phyloP scores from a whole-genome alignment of 371 early-diverging fungal species.

The Mortierella sp. region DNA sequence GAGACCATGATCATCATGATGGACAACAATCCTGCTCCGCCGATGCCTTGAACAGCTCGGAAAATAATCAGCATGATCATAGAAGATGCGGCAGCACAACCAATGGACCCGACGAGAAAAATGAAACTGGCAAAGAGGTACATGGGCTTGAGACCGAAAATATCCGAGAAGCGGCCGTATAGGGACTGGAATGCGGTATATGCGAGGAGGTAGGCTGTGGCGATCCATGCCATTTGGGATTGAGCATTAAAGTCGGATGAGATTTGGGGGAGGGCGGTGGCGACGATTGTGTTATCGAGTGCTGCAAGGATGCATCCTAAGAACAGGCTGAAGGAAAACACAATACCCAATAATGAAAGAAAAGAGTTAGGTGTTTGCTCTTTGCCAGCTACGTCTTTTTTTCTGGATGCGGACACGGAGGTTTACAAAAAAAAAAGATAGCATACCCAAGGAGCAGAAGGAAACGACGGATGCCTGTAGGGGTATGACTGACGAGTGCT shows the following conservation, averaged over 20 bases:
- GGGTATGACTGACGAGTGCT: neutral
- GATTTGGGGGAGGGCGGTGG: slow-evolving; percentile 57
- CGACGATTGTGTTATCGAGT: slow-evolving; percentile 64
- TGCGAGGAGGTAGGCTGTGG: slow-evolving; percentile 53
- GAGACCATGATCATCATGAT: slow-evolving; percentile 65
- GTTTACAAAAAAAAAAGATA: neutral
- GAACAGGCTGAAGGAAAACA: slow-evolving; percentile 9
- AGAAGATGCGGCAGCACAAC: slow-evolving; percentile 68
- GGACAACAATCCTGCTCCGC: slow-evolving; percentile 72
- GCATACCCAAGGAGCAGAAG: neutral
- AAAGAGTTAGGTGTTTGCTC: neutral
- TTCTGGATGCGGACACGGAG: neutral
- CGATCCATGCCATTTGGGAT: slow-evolving; percentile 63
- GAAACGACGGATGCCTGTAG: neutral
- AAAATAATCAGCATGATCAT: slow-evolving; percentile 77
- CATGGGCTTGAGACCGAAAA: slow-evolving; percentile 83
- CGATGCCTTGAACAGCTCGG: slow-evolving; percentile 73
- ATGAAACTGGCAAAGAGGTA: slow-evolving; percentile 67
- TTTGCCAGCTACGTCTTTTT: neutral
- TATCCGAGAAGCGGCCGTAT: slow-evolving; percentile 70
- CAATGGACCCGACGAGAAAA: slow-evolving; percentile 73
- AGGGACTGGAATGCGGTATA: slow-evolving; percentile 64
- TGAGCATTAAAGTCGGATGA: slow-evolving; percentile 49
- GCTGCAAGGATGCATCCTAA: slow-evolving; percentile 71
- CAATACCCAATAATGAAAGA: neutral